Conservation (phyloP, 192 early-diverging fungal species). For the Coemansia sp. region DNA sequence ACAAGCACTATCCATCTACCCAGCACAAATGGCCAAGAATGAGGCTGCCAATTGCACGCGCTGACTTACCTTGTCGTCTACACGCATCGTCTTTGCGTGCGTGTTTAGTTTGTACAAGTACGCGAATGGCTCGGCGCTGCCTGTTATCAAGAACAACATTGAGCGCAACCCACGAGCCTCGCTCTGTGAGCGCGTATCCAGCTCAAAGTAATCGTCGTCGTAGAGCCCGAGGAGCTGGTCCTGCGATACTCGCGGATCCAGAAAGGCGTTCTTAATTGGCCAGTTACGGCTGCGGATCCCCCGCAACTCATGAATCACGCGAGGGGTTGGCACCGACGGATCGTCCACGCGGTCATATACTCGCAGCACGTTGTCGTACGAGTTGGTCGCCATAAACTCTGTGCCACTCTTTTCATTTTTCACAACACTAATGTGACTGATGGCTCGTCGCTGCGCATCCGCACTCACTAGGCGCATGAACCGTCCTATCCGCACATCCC, state of each 20-base stretch:
- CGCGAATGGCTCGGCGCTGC: constrained; percentile 67
- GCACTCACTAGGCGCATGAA: constrained; percentile 49
- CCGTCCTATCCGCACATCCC: constrained; percentile 80
- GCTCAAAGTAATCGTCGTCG: constrained; percentile 50
- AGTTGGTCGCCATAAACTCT: constrained; percentile 86
- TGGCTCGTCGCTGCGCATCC: constrained; percentile 28
- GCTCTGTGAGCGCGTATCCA: constrained; percentile 50
- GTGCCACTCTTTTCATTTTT: constrained; percentile 55
- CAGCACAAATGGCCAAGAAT: neutral
- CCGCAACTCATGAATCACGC: constrained; percentile 79
- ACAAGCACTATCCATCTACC: neutral
- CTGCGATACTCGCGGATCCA: constrained; percentile 46
- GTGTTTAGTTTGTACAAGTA: constrained; percentile 60
- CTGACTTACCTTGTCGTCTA: constrained; percentile 51
- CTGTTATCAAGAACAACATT: constrained; percentile 61
- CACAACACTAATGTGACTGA: constrained; percentile 52
- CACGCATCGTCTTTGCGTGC: constrained; percentile 32
- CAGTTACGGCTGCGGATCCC: constrained; percentile 94
- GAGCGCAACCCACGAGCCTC: constrained; percentile 47
- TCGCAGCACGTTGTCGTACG: constrained; percentile 92
- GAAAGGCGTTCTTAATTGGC: constrained; percentile 91
- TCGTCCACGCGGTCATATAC: constrained; percentile 89
- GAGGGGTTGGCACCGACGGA: constrained; percentile 67
- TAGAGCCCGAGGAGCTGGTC: constrained; percentile 52
- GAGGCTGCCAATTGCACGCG: neutral